Evolutionary conservation across 2,329 filamentous ascomycete species (phyloP).

Genomic region (Ceratocystis alfenasii): DNA sequence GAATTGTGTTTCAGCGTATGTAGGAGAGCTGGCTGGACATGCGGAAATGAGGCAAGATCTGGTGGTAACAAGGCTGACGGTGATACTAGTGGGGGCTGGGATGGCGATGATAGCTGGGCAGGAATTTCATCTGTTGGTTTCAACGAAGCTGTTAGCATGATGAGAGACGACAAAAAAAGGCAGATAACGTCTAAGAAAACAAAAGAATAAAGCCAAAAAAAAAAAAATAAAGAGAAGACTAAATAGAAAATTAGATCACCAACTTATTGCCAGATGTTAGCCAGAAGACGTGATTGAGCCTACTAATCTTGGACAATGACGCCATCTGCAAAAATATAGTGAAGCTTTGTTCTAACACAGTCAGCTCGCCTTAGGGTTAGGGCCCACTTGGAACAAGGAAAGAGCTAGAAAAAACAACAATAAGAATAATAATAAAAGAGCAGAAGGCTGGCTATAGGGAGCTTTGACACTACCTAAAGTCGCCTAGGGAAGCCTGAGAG

Average conservation of each 20-base stretch:
- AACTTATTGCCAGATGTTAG: too few species aligned
- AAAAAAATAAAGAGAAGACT: background rate
- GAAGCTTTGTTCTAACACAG: background rate
- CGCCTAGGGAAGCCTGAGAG: background rate
- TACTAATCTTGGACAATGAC: slow-evolving; percentile 6
- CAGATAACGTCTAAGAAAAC: background rate
- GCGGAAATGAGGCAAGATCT: slow-evolving; percentile 10
- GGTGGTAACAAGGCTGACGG: slow-evolving; percentile 1
- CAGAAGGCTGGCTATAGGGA: background rate
- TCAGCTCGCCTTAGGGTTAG: background rate
- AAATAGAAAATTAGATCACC: background rate
- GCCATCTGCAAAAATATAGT: slow-evolving; percentile 6
- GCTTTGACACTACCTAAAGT: background rate
- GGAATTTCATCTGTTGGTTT: slow-evolving; percentile 1
- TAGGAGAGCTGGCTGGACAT: slow-evolving; percentile 36
- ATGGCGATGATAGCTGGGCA: slow-evolving; percentile 5
- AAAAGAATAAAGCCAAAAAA: background rate
- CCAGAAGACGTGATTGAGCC: slow-evolving; percentile 1
- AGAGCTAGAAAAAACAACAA: background rate
- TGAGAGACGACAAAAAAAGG: background rate
- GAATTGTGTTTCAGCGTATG: slow-evolving; percentile 67
- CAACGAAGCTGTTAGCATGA: background rate
- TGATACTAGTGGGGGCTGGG: background rate
- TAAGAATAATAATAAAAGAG: background rate
- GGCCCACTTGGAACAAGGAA: background rate